Evolutionary conservation across 2,329 filamentous ascomycete genomes (phyloP).

Genomic region (Bipolaris cookei): DNA sequence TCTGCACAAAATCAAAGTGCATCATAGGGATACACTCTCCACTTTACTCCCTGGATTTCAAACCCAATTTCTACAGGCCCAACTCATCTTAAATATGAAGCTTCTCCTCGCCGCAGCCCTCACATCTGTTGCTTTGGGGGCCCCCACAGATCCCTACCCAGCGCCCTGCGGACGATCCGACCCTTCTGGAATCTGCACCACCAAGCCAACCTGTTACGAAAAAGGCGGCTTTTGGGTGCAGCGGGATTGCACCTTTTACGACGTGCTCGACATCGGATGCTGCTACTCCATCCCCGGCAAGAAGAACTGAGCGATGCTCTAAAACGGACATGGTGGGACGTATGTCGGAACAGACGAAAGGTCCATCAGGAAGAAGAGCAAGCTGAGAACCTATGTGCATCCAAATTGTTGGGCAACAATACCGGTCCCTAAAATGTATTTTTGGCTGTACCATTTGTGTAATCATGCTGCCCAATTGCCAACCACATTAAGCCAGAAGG

Average conservation of each 20-base stretch:
- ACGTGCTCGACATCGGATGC: slow-evolving; percentile 40
- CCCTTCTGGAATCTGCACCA: slow-evolving; percentile 39
- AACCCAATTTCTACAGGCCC: background rate
- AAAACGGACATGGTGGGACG: background rate
- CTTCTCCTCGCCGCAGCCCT: slow-evolving; percentile 20
- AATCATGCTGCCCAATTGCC: background rate
- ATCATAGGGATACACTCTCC: background rate
- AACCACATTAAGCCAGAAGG: background rate
- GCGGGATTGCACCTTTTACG: slow-evolving; percentile 40
- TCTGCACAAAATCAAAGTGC: background rate
- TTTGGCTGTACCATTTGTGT: background rate
- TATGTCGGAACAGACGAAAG: background rate
- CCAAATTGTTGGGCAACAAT: background rate
- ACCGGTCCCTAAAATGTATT: background rate
- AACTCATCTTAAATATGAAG: slow-evolving; percentile 18
- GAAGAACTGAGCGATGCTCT: slow-evolving; percentile 9
- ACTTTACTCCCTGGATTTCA: background rate
- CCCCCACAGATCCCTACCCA: slow-evolving; percentile 35
- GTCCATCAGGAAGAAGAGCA: background rate
- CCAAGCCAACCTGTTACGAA: slow-evolving; percentile 31
- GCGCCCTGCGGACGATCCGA: slow-evolving; percentile 38
- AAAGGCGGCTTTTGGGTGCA: slow-evolving; percentile 41
- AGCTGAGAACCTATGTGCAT: background rate
- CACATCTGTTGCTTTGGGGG: slow-evolving; percentile 24
- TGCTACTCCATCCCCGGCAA: slow-evolving; percentile 37